Evolutionary conservation across 768 basidiomycete genomes (phyloP), one percentile per base, ranked within the genome.

Genomic region (Lanmaoa rubissima): DNA sequence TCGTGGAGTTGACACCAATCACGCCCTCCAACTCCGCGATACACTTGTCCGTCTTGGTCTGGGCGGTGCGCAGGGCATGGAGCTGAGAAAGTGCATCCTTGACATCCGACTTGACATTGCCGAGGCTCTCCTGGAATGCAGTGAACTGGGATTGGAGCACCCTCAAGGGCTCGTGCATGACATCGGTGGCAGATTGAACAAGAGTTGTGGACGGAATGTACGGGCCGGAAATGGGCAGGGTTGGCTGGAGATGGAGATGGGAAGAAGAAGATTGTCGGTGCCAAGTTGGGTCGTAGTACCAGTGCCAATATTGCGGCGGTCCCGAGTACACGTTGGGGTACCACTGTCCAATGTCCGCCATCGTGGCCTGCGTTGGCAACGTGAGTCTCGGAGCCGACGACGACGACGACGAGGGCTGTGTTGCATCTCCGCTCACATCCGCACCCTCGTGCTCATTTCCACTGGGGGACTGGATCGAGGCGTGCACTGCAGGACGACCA

Each of bases 111-210:
- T 45, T 35, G 54, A 69, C 32, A 7, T 1, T 11, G 2, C 44
- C 43, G 2, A 67, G 51, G 38, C 24, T 14, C 12, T 44, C 50
- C n/a, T 61, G 63, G 40, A 67, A 53, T 4, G 47, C 9, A 4
- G 48, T 26, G 43, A 69, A 61, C 45, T 68, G 61, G 14, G 41
- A 26, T 19, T 61, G 65, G 21, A 69, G 53, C 3, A 47, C 13
- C 8, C 16, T 41, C 26, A 64, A 24, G 17, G 40, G 41, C 3
- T 55, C 50, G 19, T 11, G 4, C 4, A 11, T 21, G 61, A 13
- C 0, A 12, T 28, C 38, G 13, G 38, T 14, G 24, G 28, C 28
- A 28, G 28, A 28, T 6, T 28, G 28, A 6, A 17, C 4, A 13
- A n/a, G 2, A 12, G 28, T 17, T n/a, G 28, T n/a, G 1, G 14